These are phyloP conservation scores for Fulvia fulva DNA, from an alignment of 2,329 filamentous ascomycete species.

Conservation along the genomic window DNA sequence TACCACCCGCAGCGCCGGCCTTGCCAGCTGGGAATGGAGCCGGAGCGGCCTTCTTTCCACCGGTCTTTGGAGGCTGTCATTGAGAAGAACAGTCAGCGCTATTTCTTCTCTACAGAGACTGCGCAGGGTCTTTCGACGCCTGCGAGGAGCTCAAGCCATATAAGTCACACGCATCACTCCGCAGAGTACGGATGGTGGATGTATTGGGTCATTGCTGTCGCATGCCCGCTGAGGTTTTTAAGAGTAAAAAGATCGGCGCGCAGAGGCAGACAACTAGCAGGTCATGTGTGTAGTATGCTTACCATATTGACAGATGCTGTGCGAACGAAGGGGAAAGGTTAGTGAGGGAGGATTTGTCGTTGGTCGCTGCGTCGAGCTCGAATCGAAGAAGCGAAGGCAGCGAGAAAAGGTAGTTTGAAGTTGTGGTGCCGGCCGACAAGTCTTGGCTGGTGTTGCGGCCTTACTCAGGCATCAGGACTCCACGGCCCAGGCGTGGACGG, in stretches of 20 bases:
- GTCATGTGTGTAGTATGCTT: constrained; percentile 16
- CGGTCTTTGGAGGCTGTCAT: constrained; percentile 98
- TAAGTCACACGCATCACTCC: constrained; percentile 27
- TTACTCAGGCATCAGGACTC: background rate
- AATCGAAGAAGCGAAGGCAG: background rate
- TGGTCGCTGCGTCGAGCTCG: constrained; percentile 10
- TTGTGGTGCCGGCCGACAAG: background rate
- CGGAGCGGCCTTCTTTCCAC: constrained; percentile 90
- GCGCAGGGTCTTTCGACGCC: constrained; percentile 34
- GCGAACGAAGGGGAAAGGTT: constrained; percentile 3
- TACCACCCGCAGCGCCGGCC: constrained; percentile 60
- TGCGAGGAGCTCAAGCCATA: constrained; percentile 50
- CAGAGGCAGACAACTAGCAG: constrained; percentile 22
- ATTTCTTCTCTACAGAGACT: constrained; percentile 88
- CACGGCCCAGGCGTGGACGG: background rate
- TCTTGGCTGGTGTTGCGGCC: background rate
- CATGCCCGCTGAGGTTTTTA: constrained; percentile 20
- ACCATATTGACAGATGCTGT: constrained; percentile 23
- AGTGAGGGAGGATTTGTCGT: constrained; percentile 4
- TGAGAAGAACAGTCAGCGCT: constrained; percentile 98
- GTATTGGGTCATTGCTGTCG: constrained; percentile 18
- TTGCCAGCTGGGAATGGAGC: constrained; percentile 95
- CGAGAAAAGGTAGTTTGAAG: background rate
- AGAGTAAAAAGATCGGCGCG: constrained; percentile 24
- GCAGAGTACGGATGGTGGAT: constrained; percentile 24